These are phyloP conservation scores for Solanum arcanum DNA, from an alignment of 257 asterid species.

Conservation along the genomic window DNA sequence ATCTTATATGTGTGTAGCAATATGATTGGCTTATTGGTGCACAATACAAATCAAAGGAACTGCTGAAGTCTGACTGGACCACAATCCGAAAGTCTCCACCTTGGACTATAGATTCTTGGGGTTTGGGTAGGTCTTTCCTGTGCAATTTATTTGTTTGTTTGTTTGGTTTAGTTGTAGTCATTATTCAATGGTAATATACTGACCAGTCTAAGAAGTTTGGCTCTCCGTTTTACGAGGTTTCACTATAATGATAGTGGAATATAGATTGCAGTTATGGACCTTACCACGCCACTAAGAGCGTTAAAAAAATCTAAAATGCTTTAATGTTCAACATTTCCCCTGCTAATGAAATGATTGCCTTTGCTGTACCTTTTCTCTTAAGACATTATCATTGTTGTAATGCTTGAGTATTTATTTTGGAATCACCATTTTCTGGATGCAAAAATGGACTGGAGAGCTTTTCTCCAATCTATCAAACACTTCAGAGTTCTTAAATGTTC, in stretches of 20 bases:
- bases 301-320: neutral
- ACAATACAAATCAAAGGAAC: slow-evolving; percentile 88
- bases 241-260: neutral
- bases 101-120: slow-evolving; percentile 98
- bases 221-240: neutral
- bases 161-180: neutral
- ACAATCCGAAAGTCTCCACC: slow-evolving; percentile 86
- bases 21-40: slow-evolving; percentile 95
- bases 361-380: neutral
- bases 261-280: neutral
- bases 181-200: neutral
- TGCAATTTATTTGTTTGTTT: neutral
- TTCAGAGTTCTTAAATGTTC: neutral
- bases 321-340: neutral
- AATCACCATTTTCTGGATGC: neutral
- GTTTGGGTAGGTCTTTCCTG: slow-evolving; percentile 62
- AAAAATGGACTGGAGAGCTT: neutral
- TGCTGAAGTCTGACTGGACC: slow-evolving; percentile 85
- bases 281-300: neutral
- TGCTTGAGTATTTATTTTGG: neutral
- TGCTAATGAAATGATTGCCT: neutral
- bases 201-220: neutral
- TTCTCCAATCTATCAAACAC: neutral
- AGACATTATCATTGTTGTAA: neutral
- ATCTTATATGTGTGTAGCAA: slow-evolving; percentile 46